These are phyloP conservation scores for Cyclocybe aegerita DNA, from an alignment of 768 basidiomycete genomes.

Conservation along the genomic window DNA sequence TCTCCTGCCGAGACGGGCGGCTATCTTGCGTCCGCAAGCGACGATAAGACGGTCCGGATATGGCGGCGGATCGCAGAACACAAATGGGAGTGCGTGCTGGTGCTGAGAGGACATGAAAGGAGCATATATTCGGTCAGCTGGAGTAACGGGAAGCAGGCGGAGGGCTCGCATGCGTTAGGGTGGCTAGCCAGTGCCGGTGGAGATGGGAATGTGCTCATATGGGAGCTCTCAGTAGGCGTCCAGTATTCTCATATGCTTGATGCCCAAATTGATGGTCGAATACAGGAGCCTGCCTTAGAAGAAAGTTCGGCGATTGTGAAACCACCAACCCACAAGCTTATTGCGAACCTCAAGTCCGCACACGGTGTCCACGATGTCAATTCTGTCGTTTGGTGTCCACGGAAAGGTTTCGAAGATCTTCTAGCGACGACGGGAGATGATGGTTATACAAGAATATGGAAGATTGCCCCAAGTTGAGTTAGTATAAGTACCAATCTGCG, in stretches of 20 bases:
- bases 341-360: conserved; percentile 59
- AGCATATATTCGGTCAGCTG: conserved; percentile 83
- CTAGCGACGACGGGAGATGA: conserved; percentile 89
- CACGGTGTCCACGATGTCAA: conserved; percentile 90
- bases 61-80: conserved; percentile 72
- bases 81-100: conserved; percentile 61
- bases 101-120: conserved; percentile 66
- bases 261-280: neutral
- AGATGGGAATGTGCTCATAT: conserved; percentile 82
- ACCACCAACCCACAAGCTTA: conserved; percentile 36
- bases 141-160: conserved; percentile 41
- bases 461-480: conserved; percentile 11
- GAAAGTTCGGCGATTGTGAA: conserved; percentile 9
- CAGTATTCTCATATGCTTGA: neutral
- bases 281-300: conserved; percentile 25
- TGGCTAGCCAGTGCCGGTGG: conserved; percentile 85
- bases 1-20: conserved; percentile 57
- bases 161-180: conserved; percentile 44
- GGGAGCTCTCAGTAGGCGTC: conserved; percentile 64
- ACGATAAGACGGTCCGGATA: conserved; percentile 79
- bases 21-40: conserved; percentile 86
- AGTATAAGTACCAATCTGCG: too few species aligned
- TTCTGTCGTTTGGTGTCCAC: conserved; percentile 78
- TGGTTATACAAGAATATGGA: conserved; percentile 82
- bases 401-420: conserved; percentile 59